These are phyloP conservation scores for Sarcodon aspratus DNA, from an alignment of 768 basidiomycete species.

Conservation along the genomic window DNA sequence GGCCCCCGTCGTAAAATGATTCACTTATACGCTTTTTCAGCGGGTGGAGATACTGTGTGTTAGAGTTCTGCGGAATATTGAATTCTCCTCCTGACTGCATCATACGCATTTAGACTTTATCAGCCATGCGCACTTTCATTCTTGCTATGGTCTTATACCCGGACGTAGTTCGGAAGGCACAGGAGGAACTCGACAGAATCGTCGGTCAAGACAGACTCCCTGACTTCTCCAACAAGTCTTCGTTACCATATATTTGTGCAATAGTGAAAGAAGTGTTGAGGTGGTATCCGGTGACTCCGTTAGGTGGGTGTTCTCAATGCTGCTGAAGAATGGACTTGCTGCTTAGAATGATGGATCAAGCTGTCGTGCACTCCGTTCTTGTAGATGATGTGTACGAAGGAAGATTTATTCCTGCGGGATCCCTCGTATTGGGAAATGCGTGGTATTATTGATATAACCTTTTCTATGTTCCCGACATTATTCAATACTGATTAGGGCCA, in stretches of 20 bases:
- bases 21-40: too few relatives aligned
- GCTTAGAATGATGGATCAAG: slow-evolving; percentile 1
- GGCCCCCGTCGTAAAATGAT: too few relatives aligned
- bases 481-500: slow-evolving; percentile 12
- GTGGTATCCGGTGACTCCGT: slow-evolving; percentile 12
- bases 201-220: slow-evolving; percentile 22
- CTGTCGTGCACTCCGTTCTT: slow-evolving; percentile 8
- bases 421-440: slow-evolving; percentile 7
- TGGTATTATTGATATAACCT: slow-evolving; percentile 8
- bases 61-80: too few relatives aligned
- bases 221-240: slow-evolving; percentile 18
- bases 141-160: slow-evolving; percentile 12
- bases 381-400: slow-evolving; percentile 11
- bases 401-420: slow-evolving; percentile 10
- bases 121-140: slow-evolving; percentile 8
- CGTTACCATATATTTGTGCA: slow-evolving; percentile 25
- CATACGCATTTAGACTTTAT: slow-evolving; percentile 5
- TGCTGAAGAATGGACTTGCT: background rate
- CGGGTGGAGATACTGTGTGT: too few relatives aligned
- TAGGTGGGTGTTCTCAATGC: slow-evolving; percentile 5
- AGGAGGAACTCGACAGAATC: slow-evolving; percentile 26
- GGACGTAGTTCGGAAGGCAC: slow-evolving; percentile 10
- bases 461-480: background rate
- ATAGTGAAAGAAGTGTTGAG: slow-evolving; percentile 28
- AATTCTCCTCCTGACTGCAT: too few relatives aligned